Percentiles rank a stretch among this genome's conserved stretches.
Evolutionary conservation across 768 basidiomycete species (phyloP).

Genomic region (Tricholoma matsutake): DNA sequence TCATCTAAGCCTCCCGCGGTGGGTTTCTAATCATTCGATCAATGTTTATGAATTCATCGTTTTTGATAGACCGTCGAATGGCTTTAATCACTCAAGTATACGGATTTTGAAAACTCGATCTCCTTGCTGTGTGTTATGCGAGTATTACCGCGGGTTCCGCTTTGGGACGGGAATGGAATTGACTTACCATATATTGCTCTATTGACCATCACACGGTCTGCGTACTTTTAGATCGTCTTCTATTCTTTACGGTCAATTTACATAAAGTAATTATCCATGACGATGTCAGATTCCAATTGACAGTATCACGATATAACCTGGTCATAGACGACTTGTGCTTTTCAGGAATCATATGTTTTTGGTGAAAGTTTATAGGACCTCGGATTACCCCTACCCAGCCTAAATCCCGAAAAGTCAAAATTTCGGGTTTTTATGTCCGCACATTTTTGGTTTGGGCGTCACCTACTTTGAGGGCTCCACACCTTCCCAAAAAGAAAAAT

Average conservation of each 20-base stretch:
- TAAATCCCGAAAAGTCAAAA: neutral
- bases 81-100: conserved; percentile 27
- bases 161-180: too few relatives aligned
- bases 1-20: conserved; percentile 96
- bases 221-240: neutral
- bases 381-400: too few relatives aligned
- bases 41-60: conserved; percentile 3
- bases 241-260: neutral
- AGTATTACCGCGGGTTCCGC: neutral
- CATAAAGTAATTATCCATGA: neutral
- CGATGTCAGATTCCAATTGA: neutral
- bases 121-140: neutral
- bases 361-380: neutral
- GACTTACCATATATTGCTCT: too few relatives aligned
- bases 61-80: conserved; percentile 46
- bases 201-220: neutral
- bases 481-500: too few relatives aligned
- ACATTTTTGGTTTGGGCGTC: too few relatives aligned
- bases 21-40: conserved; percentile 26
- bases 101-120: neutral
- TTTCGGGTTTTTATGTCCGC: too few relatives aligned
- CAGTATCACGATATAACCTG: neutral
- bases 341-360: neutral
- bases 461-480: too few relatives aligned
- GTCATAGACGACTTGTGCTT: neutral